Evolutionary conservation across 139 green algal genomes (phyloP), one percentile per base, ranked within the genome.

Genomic region (Spirogloea muscicola): DNA sequence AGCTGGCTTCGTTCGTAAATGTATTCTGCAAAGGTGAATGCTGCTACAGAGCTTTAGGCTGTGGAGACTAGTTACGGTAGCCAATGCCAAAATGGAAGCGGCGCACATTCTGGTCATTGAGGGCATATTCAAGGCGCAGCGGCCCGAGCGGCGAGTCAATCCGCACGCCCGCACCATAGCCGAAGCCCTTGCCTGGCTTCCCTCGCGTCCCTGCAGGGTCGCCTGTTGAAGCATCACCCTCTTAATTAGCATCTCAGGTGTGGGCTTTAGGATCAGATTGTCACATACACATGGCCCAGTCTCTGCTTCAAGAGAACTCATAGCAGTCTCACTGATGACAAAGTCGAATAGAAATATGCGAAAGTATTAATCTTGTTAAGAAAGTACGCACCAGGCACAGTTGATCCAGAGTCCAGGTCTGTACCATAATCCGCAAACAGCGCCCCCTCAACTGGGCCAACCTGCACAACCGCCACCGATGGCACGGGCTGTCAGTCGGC

Each of bases 1-100:
- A n/a, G n/a, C n/a, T n/a, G n/a, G n/a, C n/a, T n/a, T n/a, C n/a
- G n/a, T n/a, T n/a, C n/a, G n/a, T n/a, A n/a, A n/a, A n/a, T n/a
- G n/a, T n/a, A n/a, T n/a, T n/a, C n/a, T n/a, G n/a, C n/a, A n/a
- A n/a, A n/a, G n/a, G n/a, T n/a, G n/a, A n/a, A n/a, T n/a, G n/a
- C n/a, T n/a, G n/a, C n/a, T n/a, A n/a, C n/a, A n/a, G n/a, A n/a
- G n/a, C n/a, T n/a, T n/a, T n/a, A n/a, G n/a, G n/a, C n/a, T n/a
- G n/a, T n/a, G n/a, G n/a, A n/a, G n/a, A n/a, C 64, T 75, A 85
- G 25, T 82, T 82, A 16, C 62, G 67, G 31, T 68, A 76, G 0
- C 91, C 93, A 10, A 98, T 90, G 38, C 92, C 93, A 18, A 97
- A 89, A 72, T 98, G 94, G 79, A 97, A 96, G 3, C 93, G 87